A percentile compares a stretch with the other conserved stretches of the same genome.
These are phyloP conservation scores for Flagelloscypha sp. DNA, from an alignment of 768 basidiomycete genomes.

Conservation along the genomic window DNA sequence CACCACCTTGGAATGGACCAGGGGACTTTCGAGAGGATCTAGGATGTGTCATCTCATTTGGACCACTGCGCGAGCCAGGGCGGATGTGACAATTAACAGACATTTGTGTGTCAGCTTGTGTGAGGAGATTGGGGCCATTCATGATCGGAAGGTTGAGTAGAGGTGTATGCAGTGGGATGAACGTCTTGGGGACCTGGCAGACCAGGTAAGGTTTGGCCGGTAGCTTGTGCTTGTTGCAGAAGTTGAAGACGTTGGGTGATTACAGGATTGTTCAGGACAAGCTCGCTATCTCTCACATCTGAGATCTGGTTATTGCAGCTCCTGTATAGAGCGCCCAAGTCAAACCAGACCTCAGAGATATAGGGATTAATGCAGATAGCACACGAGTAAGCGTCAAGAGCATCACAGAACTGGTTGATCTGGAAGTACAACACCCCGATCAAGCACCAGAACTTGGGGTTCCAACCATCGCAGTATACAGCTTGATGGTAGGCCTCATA, in stretches of 20 bases:
- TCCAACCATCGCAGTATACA: conserved; percentile 96
- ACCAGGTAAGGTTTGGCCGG: conserved; percentile 60
- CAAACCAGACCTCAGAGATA: conserved; percentile 98
- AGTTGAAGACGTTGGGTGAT: conserved; percentile 78
- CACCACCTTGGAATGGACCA: conserved; percentile 74
- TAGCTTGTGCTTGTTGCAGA: conserved; percentile 69
- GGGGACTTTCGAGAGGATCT: too few relatives aligned
- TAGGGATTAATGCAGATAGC: conserved; percentile 99
- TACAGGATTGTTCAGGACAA: conserved; percentile 77
- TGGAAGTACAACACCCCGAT: conserved; percentile 99
- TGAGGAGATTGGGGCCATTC: conserved; percentile 55
- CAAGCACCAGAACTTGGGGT: conserved; percentile 99
- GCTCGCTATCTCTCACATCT: conserved; percentile 88
- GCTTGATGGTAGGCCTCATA: conserved; percentile 99
- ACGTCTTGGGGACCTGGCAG: conserved; percentile 94
- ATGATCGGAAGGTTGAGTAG: conserved; percentile 65
- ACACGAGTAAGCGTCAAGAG: conserved; percentile 96
- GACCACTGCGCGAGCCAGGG: conserved; percentile 55
- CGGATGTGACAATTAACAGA: conserved; percentile 50
- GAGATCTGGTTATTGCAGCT: conserved; percentile 98
- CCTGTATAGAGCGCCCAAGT: conserved; percentile 93
- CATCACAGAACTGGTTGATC: conserved; percentile 98
- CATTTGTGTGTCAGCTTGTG: conserved; percentile 48
- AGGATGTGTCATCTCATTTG: conserved; percentile 48
- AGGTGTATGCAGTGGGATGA: conserved; percentile 90